These are phyloP conservation scores for Globisporangium okanoganense DNA, from an alignment of 352 stramenopile genomes.

Conservation along the genomic window DNA sequence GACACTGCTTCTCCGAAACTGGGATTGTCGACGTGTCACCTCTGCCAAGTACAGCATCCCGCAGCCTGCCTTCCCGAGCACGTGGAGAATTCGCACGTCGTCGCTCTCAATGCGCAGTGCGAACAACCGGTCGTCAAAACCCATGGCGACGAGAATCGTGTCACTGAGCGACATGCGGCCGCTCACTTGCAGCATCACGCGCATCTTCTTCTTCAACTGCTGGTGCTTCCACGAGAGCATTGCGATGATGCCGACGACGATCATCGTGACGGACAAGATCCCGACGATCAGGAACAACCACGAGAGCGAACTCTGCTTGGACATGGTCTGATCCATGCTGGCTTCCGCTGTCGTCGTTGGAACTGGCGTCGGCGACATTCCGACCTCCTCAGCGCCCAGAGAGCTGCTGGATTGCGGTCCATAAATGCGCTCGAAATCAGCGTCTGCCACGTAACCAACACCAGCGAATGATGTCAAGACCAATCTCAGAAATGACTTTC, in stretches of 20 bases:
- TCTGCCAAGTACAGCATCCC: conserved; percentile 14
- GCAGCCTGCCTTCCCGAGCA: conserved; percentile 8
- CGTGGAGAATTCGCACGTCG: conserved; percentile 4
- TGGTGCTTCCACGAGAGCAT: conserved; percentile 26
- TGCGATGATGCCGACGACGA: conserved; percentile 21
- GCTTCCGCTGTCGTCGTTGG: conserved; percentile 1
- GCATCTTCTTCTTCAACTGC: conserved; percentile 19
- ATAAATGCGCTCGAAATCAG: conserved; percentile 11
- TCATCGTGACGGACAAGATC: conserved; percentile 17
- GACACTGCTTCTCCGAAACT: not conserved
- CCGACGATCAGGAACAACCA: conserved; percentile 26
- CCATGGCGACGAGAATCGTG: conserved; percentile 15
- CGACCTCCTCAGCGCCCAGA: not conserved
- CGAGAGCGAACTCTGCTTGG: conserved; percentile 10
- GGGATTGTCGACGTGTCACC: not conserved
- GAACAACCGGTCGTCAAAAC: conserved; percentile 18
- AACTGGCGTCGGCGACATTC: not conserved
- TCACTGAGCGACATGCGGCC: conserved; percentile 11
- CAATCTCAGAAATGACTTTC: not conserved
- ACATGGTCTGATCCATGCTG: not conserved
- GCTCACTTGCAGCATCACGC: conserved; percentile 1
- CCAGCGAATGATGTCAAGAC: not conserved
- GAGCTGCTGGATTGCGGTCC: not conserved
- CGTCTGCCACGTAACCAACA: conserved; percentile 1
- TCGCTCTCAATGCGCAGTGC: conserved; percentile 17